A percentile compares a stretch with the other conserved stretches of the same genome.
Conservation (phyloP, 139 green algal genomes). For the Yamagishiella unicocca region DNA sequence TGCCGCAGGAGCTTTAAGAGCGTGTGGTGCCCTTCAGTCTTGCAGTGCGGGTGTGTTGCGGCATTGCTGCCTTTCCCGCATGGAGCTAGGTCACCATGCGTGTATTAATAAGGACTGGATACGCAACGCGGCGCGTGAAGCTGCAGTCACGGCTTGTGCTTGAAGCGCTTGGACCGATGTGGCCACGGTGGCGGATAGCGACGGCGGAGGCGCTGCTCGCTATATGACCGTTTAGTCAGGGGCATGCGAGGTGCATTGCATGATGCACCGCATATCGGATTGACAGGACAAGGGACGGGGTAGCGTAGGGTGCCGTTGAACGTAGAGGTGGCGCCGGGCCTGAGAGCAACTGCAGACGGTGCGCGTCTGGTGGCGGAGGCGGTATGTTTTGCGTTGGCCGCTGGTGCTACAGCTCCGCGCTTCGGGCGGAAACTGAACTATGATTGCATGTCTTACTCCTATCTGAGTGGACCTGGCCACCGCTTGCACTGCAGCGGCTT, state of each 20-base stretch:
- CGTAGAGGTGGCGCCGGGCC: not conserved
- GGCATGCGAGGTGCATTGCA: constrained; percentile 37
- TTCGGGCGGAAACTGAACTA: not conserved
- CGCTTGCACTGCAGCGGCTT: constrained; percentile 11
- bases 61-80: constrained; percentile 29
- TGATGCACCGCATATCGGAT: constrained; percentile 33
- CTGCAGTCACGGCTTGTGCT: constrained; percentile 31
- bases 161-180: constrained; percentile 26
- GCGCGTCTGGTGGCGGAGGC: not conserved
- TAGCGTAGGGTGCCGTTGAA: constrained; percentile 27
- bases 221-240: constrained; percentile 34
- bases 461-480: not conserved
- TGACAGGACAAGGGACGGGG: constrained; percentile 6
- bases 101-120: constrained; percentile 32
- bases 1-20: constrained; percentile 26
- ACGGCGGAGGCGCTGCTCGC: not conserved
- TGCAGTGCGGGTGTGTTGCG: constrained; percentile 25
- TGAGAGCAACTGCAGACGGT: not conserved
- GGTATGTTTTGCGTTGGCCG: not conserved
- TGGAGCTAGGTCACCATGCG: constrained; percentile 21
- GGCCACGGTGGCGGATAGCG: constrained; percentile 15
- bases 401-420: not conserved
- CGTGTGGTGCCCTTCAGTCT: constrained; percentile 12
- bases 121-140: constrained; percentile 20
- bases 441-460: not conserved